These are phyloP conservation scores for Plenodomus biglobosus DNA, from an alignment of 2,329 filamentous ascomycete genomes.

Conservation along the genomic window DNA sequence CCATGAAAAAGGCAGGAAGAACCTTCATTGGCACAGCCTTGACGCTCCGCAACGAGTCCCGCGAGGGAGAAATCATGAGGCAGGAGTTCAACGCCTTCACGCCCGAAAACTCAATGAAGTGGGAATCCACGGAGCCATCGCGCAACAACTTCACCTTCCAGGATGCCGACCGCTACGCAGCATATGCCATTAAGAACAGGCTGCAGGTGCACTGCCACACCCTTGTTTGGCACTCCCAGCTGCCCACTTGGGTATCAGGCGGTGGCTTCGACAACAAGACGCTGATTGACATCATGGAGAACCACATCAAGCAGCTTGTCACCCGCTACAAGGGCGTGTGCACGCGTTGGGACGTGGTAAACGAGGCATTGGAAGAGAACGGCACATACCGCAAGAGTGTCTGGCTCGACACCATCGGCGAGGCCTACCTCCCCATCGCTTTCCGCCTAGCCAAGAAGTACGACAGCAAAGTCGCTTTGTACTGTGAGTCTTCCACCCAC, in stretches of 20 bases:
- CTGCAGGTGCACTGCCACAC: slow-evolving; percentile 45
- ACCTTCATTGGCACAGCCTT: slow-evolving; percentile 31
- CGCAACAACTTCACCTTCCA: slow-evolving; percentile 44
- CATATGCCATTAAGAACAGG: slow-evolving; percentile 41
- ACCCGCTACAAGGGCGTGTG: slow-evolving; percentile 45
- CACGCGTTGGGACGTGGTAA: slow-evolving; percentile 47
- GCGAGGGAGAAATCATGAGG: slow-evolving; percentile 27
- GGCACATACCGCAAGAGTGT: slow-evolving; percentile 48
- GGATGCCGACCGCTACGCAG: slow-evolving; percentile 40
- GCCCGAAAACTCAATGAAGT: slow-evolving; percentile 38
- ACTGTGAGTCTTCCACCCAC: slow-evolving; percentile 32
- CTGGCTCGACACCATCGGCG: slow-evolving; percentile 49
- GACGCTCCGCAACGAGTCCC: slow-evolving; percentile 28
- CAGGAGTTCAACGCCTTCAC: no score
- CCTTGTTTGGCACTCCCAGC: slow-evolving; percentile 47
- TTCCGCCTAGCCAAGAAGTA: slow-evolving; percentile 47
- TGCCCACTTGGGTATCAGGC: slow-evolving; percentile 44
- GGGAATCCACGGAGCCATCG: slow-evolving; percentile 43
- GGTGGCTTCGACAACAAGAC: slow-evolving; percentile 46
- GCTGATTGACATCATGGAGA: slow-evolving; percentile 45
- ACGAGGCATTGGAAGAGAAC: slow-evolving; percentile 35
- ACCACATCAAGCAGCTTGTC: slow-evolving; percentile 46
- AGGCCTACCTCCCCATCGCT: slow-evolving; percentile 50
- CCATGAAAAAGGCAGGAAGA: slow-evolving; percentile 24
- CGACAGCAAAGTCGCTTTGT: slow-evolving; percentile 47